A percentile compares a stretch with the other conserved stretches of the same genome.
phyloP scores from a whole-genome alignment of 306 rosid genomes.

The Calophaca sinica region DNA sequence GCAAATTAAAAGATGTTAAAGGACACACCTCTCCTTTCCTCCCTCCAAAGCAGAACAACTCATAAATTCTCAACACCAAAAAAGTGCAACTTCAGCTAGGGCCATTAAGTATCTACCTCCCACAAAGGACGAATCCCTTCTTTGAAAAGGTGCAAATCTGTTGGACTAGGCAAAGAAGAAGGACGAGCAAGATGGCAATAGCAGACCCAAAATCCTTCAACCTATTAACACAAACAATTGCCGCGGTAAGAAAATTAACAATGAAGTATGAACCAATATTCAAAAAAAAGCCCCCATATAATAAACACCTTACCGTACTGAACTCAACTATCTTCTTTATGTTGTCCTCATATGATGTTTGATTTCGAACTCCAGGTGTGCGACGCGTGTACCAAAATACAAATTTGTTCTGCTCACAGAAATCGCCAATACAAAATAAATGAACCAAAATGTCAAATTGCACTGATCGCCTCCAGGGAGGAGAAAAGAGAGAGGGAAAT shows the following conservation, averaged over 20 bases:
- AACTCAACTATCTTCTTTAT: conserved; percentile 90
- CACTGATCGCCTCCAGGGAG: not conserved
- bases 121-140: conserved; percentile 96
- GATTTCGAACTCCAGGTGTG: conserved; percentile 81
- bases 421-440: conserved; percentile 36
- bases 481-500: not conserved
- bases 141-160: conserved; percentile 93
- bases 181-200: conserved; percentile 94
- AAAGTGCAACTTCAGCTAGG: conserved; percentile 30
- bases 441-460: conserved; percentile 32
- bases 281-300: conserved; percentile 7
- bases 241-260: conserved; percentile 25
- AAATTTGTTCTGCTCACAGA: conserved; percentile 67
- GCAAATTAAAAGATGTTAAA: conserved; percentile 21
- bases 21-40: not conserved
- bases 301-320: conserved; percentile 68
- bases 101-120: conserved; percentile 65
- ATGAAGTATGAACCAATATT: not conserved
- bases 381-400: conserved; percentile 97
- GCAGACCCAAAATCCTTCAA: conserved; percentile 92
- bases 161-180: conserved; percentile 85
- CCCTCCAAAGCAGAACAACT: conserved; percentile 19
- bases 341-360: conserved; percentile 87
- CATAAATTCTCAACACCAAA: conserved; percentile 16
- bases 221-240: conserved; percentile 50